Percentiles rank a stretch among this genome's conserved stretches.
Evolutionary conservation across 768 basidiomycete species (phyloP).

Genomic region (Phylloporus scabripes): DNA sequence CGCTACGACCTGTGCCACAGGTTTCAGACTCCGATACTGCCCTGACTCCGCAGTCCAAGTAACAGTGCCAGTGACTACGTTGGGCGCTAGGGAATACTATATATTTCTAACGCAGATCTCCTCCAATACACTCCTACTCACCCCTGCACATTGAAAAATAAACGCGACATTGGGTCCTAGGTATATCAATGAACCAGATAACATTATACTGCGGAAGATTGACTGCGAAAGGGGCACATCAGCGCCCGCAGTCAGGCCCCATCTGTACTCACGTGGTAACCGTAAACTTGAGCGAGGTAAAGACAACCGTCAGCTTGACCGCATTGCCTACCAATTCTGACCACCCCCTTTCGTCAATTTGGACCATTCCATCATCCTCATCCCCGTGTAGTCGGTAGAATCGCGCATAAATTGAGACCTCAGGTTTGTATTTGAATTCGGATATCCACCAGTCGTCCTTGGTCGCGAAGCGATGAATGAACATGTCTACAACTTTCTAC

Average conservation of each 20-base stretch:
- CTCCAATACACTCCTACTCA: no score
- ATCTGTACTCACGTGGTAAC: conserved; percentile 26
- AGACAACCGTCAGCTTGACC: conserved; percentile 28
- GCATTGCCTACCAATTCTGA: conserved; percentile 30
- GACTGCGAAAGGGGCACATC: conserved; percentile 9
- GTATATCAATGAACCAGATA: neutral
- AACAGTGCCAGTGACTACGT: neutral
- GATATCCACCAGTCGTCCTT: conserved; percentile 35
- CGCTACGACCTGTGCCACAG: conserved; percentile 2
- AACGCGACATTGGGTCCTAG: neutral
- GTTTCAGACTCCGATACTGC: conserved; percentile 24
- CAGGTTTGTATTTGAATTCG: conserved; percentile 29
- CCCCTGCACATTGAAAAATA: neutral
- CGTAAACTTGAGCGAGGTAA: conserved; percentile 32
- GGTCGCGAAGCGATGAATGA: conserved; percentile 31
- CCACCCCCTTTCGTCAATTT: conserved; percentile 30
- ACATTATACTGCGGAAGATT: conserved; percentile 24
- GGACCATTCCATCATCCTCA: conserved; percentile 31
- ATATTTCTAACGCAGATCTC: neutral
- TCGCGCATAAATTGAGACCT: conserved; percentile 31
- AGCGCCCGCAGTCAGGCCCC: neutral
- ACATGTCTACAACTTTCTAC: conserved; percentile 29
- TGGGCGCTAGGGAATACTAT: neutral
- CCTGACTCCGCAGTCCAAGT: conserved; percentile 7
- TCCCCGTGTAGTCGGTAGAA: conserved; percentile 31